phyloP scores from a whole-genome alignment of 495 filamentous ascomycete species.

The Penicillium goetzii region DNA sequence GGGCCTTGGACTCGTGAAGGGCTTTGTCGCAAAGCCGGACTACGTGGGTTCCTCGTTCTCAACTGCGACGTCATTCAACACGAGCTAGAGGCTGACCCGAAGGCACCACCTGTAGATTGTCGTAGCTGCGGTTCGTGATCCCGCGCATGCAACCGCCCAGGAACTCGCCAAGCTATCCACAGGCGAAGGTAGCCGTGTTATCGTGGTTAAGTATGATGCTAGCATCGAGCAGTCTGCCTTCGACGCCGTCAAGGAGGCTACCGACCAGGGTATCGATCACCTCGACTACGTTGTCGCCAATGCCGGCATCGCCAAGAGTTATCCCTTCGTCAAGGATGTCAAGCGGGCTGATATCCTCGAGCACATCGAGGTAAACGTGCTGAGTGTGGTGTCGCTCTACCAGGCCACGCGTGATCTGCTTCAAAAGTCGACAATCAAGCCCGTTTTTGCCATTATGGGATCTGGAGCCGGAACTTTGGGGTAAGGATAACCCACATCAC shows the following conservation, averaged over 20 bases:
- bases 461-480: conserved; percentile 25
- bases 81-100: conserved; percentile 1
- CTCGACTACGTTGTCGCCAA: conserved; percentile 58
- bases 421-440: conserved; percentile 26
- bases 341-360: conserved; percentile 34
- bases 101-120: conserved; percentile 43
- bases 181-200: conserved; percentile 37
- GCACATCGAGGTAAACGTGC: conserved; percentile 45
- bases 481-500: background rate
- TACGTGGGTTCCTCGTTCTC: conserved; percentile 20
- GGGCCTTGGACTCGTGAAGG: conserved; percentile 30
- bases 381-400: conserved; percentile 42
- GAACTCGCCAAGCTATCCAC: conserved; percentile 24
- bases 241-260: conserved; percentile 27
- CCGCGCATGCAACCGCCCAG: conserved; percentile 21
- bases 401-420: conserved; percentile 44
- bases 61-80: background rate
- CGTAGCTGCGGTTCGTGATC: conserved; percentile 50
- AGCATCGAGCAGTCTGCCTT: conserved; percentile 30
- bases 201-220: conserved; percentile 49
- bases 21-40: conserved; percentile 31
- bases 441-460: conserved; percentile 40
- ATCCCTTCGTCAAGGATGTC: conserved; percentile 27
- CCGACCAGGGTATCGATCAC: conserved; percentile 34
- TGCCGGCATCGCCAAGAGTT: conserved; percentile 42